A percentile compares a stretch with the other conserved stretches of the same genome.
These are phyloP conservation scores for Oryza glaberrima DNA, from an alignment of 176 grass and related monocot genomes.

Conservation along the genomic window DNA sequence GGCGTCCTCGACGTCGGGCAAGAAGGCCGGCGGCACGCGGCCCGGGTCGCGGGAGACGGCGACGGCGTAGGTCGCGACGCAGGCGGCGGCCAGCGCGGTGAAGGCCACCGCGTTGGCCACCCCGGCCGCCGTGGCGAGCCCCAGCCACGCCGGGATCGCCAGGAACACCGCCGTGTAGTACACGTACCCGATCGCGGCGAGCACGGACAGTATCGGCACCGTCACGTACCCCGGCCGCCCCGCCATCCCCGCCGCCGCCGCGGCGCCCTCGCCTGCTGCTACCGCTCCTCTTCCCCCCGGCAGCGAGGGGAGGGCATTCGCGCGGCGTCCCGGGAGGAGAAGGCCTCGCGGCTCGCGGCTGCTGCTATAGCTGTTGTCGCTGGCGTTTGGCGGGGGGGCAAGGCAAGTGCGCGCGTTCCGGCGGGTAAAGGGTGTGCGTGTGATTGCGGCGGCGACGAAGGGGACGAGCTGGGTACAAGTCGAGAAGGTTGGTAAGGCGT, in stretches of 20 bases:
- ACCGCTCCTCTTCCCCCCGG: conserved; percentile 14
- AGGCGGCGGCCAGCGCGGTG: conserved; percentile 59
- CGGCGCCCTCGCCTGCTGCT: background rate
- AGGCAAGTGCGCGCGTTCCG: background rate
- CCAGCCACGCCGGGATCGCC: conserved; percentile 79
- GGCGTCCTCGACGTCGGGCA: conserved; percentile 76
- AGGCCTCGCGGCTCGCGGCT: background rate
- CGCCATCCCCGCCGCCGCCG: conserved; percentile 43
- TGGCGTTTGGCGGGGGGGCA: conserved; percentile 23
- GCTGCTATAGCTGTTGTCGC: background rate
- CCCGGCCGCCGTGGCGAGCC: conserved; percentile 66
- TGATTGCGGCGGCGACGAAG: background rate
- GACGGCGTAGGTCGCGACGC: conserved; percentile 64
- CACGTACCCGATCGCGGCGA: conserved; percentile 76
- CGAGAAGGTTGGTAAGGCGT: conserved; percentile 30
- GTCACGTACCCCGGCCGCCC: conserved; percentile 80
- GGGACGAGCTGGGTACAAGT: background rate
- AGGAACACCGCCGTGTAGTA: conserved; percentile 95
- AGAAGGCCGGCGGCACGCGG: conserved; percentile 79
- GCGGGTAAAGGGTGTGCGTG: background rate
- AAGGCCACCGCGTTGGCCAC: conserved; percentile 69
- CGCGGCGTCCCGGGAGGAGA: conserved; percentile 5
- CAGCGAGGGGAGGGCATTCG: conserved; percentile 40
- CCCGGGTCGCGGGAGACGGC: conserved; percentile 84
- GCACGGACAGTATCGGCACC: conserved; percentile 80